These are phyloP conservation scores for Hypsizygus ulmarius DNA, from an alignment of 1,284 basidiomycete genomes.

Conservation along the genomic window DNA sequence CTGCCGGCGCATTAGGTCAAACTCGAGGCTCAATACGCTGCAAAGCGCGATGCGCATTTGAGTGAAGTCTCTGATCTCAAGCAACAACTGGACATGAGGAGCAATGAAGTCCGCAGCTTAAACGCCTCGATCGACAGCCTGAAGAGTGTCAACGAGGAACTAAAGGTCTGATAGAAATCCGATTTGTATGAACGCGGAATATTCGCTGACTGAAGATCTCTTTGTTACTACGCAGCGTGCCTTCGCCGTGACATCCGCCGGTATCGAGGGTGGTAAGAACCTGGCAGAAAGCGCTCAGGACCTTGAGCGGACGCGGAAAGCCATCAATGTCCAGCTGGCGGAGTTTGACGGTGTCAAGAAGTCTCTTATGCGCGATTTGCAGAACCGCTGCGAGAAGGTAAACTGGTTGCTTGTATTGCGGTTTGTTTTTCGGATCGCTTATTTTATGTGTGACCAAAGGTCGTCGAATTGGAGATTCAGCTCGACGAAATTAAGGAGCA, in stretches of 20 bases:
- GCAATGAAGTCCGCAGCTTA: conserved; percentile 82
- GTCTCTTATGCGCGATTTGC: conserved; percentile 96
- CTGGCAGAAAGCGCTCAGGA: conserved; percentile 96
- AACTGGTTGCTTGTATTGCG: conserved; percentile 21
- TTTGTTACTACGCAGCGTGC: conserved; percentile 63
- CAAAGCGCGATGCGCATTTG: conserved; percentile 87
- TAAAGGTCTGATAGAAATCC: conserved; percentile 66
- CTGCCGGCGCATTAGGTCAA: conserved; percentile 60
- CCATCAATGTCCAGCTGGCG: conserved; percentile 94
- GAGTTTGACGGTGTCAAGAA: conserved; percentile 99
- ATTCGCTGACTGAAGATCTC: conserved; percentile 5
- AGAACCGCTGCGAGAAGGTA: conserved; percentile 99
- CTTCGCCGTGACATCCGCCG: conserved; percentile 94
- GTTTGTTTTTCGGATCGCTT: conserved; percentile 4
- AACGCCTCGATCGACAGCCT: conserved; percentile 89
- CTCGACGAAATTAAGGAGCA: conserved; percentile 98
- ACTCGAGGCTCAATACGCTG: conserved; percentile 90
- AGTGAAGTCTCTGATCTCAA: conserved; percentile 89
- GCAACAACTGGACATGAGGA: conserved; percentile 87
- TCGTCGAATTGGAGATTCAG: conserved; percentile 99
- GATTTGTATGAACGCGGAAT: conserved; percentile 1
- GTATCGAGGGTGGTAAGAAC: conserved; percentile 94
- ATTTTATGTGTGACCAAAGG: conserved; percentile 46
- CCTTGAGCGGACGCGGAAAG: conserved; percentile 94
- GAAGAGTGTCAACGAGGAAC: conserved; percentile 96